Conservation (phyloP, 2,329 filamentous ascomycete genomes). For the Monosporascus sp. region DNA sequence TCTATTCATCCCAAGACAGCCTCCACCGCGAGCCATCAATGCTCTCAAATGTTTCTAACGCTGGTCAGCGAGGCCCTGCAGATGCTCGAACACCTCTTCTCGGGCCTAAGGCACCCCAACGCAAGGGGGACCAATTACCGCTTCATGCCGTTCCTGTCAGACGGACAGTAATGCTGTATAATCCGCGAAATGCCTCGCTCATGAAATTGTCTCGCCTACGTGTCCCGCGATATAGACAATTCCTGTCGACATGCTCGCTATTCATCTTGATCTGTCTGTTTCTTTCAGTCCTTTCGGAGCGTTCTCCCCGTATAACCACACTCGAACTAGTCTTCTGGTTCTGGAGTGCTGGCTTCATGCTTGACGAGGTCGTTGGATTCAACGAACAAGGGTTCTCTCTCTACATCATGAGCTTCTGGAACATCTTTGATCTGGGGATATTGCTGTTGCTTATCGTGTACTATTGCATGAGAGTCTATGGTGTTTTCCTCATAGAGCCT, state of each 20-base stretch:
- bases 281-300: slow-evolving; percentile 70
- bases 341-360: slow-evolving; percentile 95
- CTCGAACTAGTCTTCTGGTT: slow-evolving; percentile 93
- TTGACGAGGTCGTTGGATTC: slow-evolving; percentile 92
- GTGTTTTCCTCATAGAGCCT: slow-evolving; percentile 74
- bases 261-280: slow-evolving; percentile 81
- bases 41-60: slow-evolving; percentile 14
- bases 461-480: slow-evolving; percentile 84
- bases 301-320: slow-evolving; percentile 74
- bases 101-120: slow-evolving; percentile 28
- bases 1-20: slow-evolving; percentile 82
- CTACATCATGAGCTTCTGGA: slow-evolving; percentile 98
- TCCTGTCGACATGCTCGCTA: slow-evolving; percentile 83
- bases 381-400: slow-evolving; percentile 94
- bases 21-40: slow-evolving; percentile 59
- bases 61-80: slow-evolving; percentile 28
- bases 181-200: slow-evolving; percentile 81
- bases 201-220: slow-evolving; percentile 88
- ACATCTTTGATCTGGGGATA: slow-evolving; percentile 89
- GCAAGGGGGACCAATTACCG: slow-evolving; percentile 25
- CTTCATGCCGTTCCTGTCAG: slow-evolving; percentile 43
- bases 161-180: slow-evolving; percentile 80
- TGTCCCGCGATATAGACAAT: slow-evolving; percentile 85
- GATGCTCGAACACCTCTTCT: slow-evolving; percentile 49
- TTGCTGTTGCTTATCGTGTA: slow-evolving; percentile 80